Evolutionary conservation across 805 yeast genomes (phyloP), one percentile per base, ranked within the genome.

Genomic region (Yarrowia bubula): DNA sequence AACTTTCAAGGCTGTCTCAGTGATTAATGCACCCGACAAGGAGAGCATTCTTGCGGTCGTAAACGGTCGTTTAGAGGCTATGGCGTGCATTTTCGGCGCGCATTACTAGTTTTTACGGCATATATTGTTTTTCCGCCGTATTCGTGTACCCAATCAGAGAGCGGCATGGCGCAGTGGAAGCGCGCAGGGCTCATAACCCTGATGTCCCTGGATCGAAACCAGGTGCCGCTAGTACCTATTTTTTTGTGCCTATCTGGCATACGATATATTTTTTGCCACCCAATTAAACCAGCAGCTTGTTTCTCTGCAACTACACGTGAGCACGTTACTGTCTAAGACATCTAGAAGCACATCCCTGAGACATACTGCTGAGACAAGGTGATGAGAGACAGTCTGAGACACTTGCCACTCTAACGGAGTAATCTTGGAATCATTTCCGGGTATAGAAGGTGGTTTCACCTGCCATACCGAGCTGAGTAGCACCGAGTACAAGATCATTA

Each of bases 171-270:
- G 79, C 79, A 77, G 80, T 66, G 92, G 92, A 86, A 87, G 92
- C 92, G 92, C 90, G 91, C 91, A 85, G 92, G 92, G 92, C 92
- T 87, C 92, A 87, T 87, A 87, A 87, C 92, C 91, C 92, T 87
- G 91, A 87, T 84, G 92, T 86, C 92, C 89, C 83, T 80, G 90
- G 92, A 87, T 87, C 92, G 92, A 87, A 86, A 88, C 92, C 88
- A 79, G 82, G 88, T 89, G 85, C 84, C 88, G 92, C 91, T 87
- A 87, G 28, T 22, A 7, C 13, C 13, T 51, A 5, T 37, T 51
- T 51, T 37, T 51, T 13, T 17, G 14, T 28, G 8, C 3, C 8
- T 22, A 13, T 46, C 13, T 13, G 11, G 18, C 18, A 22, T 22
- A 22, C 28, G 28, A 22, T 5, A 17, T 48, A n/a, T 48, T 32